Percentiles rank a stretch among this genome's conserved stretches.
Conservation (phyloP, 1,284 basidiomycete species). For the Hemileia vastatrix region DNA sequence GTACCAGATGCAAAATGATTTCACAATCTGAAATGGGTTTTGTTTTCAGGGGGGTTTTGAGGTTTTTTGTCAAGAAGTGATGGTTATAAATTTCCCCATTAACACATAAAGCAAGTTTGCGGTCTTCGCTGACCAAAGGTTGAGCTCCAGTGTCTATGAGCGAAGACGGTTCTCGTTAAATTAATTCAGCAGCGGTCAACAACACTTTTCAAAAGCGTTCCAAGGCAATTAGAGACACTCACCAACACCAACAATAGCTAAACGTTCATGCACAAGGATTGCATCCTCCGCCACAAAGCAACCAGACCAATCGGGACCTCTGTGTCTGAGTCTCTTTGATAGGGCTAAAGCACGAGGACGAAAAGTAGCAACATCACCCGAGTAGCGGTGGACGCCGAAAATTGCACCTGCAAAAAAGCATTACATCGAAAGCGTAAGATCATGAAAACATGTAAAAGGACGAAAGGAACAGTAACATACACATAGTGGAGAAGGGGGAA, state of each 20-base stretch:
- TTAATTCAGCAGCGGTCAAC: no score
- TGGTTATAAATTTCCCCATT: conserved; percentile 99
- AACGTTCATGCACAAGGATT: conserved; percentile 63
- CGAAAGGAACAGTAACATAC: no score
- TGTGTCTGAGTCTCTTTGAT: conserved; percentile 79
- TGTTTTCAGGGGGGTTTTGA: conserved; percentile 82
- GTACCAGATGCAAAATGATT: conserved; percentile 81
- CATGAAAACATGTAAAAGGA: no score
- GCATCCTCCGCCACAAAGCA: conserved; percentile 72
- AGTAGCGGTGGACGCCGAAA: conserved; percentile 51
- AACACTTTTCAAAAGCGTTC: neutral
- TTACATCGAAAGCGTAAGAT: no score
- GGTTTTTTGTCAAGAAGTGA: conserved; percentile 62
- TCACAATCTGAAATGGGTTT: conserved; percentile 83
- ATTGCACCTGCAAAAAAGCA: conserved; percentile 34
- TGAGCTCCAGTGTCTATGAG: conserved; percentile 85
- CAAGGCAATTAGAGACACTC: conserved; percentile 44
- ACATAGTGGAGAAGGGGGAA: no score
- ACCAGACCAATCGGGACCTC: conserved; percentile 94
- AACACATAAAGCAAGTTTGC: conserved; percentile 75
- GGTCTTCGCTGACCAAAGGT: conserved; percentile 79
- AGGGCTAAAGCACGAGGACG: conserved; percentile 63
- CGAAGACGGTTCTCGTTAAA: neutral
- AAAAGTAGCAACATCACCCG: conserved; percentile 60
- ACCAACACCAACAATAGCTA: conserved; percentile 98